These are phyloP conservation scores for Fonsecaea nubica DNA, from an alignment of 2,329 filamentous ascomycete species.

Conservation along the genomic window DNA sequence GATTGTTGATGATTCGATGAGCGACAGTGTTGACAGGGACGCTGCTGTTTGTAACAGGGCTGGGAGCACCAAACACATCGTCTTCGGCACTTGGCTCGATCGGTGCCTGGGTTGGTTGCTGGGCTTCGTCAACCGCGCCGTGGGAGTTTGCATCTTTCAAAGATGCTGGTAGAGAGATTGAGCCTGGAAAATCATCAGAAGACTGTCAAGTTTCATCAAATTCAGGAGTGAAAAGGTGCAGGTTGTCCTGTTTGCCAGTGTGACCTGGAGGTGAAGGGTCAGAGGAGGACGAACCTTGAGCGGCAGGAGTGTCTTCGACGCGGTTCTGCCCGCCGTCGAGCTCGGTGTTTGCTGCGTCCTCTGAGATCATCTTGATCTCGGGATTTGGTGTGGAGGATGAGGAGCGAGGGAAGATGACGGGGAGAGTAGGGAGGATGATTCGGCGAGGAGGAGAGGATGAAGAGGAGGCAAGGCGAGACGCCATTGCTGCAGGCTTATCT, in stretches of 20 bases:
- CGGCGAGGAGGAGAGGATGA: background rate
- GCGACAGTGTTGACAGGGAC: constrained; percentile 10
- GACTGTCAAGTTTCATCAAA: constrained; percentile 8
- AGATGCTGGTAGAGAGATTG: background rate
- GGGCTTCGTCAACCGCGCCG: constrained; percentile 3
- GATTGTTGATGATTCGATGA: constrained; percentile 8
- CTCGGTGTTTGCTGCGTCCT: background rate
- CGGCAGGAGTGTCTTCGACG: background rate
- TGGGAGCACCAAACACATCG: constrained; percentile 24
- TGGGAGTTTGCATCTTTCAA: background rate
- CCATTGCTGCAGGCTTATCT: constrained; percentile 14
- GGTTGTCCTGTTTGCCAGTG: background rate
- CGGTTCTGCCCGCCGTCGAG: constrained; percentile 1
- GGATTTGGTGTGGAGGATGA: constrained; percentile 7
- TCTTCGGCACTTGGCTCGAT: constrained; percentile 23
- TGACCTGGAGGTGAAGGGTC: background rate
- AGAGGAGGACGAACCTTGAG: constrained; percentile 3
- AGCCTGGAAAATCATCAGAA: background rate
- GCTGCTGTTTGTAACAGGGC: background rate
- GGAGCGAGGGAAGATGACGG: constrained; percentile 1
- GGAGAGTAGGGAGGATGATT: background rate
- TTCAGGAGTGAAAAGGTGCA: background rate
- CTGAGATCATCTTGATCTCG: background rate
- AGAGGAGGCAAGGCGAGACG: constrained; percentile 16
- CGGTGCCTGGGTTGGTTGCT: too few relatives aligned